phyloP scores from a whole-genome alignment of 2,329 filamentous ascomycete species.

The Botryotinia narcissicola region DNA sequence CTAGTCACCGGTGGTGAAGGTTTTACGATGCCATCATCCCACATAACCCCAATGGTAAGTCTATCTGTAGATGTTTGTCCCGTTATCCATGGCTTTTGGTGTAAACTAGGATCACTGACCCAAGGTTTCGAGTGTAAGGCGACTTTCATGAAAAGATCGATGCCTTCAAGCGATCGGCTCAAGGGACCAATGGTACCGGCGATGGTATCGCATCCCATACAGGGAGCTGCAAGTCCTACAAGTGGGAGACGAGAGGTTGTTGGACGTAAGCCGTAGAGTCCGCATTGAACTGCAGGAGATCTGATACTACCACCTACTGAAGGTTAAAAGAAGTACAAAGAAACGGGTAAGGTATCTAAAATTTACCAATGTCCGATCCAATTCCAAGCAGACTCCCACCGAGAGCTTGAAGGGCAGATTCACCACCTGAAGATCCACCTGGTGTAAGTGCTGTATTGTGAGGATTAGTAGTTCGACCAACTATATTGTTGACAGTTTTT shows the following conservation, averaged over 20 bases:
- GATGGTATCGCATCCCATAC: not conserved
- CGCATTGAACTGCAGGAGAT: constrained; percentile 41
- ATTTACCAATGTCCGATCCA: constrained; percentile 1
- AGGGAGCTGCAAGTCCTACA: not conserved
- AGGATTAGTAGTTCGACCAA: constrained; percentile 40
- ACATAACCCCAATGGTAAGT: not conserved
- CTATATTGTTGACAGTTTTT: constrained; percentile 30
- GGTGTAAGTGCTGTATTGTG: constrained; percentile 27
- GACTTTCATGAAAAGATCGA: constrained; percentile 15
- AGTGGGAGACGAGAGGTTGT: constrained; percentile 38
- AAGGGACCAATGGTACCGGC: not conserved
- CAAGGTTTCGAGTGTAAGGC: constrained; percentile 12
- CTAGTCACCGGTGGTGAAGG: not conserved
- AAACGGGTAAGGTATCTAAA: not conserved
- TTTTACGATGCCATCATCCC: not conserved
- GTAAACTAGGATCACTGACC: constrained; percentile 39
- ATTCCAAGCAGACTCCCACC: not conserved
- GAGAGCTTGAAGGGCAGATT: not conserved
- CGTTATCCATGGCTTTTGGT: not conserved
- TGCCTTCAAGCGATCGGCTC: not conserved
- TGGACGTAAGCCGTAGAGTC: constrained; percentile 33
- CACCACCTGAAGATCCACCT: constrained; percentile 32
- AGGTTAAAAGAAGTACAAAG: not conserved
- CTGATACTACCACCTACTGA: constrained; percentile 38
- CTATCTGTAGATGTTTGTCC: no score